Conservation (phyloP, 2,329 filamentous ascomycete species). For the Venturia asperata region DNA sequence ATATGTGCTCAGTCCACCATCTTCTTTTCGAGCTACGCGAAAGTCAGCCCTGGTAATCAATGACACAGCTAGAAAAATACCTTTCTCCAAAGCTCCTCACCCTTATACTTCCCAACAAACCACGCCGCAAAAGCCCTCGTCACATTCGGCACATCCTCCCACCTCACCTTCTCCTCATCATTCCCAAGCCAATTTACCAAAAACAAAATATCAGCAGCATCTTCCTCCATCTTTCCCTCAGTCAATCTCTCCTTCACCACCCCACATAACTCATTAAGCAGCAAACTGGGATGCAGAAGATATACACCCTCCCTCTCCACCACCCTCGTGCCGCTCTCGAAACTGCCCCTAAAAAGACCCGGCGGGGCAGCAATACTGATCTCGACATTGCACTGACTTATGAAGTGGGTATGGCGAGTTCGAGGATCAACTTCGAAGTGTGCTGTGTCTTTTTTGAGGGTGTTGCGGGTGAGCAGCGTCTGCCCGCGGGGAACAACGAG, state of each 20-base stretch:
- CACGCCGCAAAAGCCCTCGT: neutral
- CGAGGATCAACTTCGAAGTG: slow-evolving; percentile 2
- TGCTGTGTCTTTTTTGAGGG: neutral
- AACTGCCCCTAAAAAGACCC: neutral
- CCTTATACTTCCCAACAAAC: slow-evolving; percentile 2
- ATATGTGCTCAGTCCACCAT: neutral
- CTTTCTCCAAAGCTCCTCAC: slow-evolving; percentile 8
- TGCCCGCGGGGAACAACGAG: slow-evolving; percentile 5
- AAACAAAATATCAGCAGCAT: slow-evolving; percentile 9
- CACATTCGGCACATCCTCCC: slow-evolving; percentile 1
- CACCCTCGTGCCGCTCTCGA: neutral
- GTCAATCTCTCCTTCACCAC: slow-evolving; percentile 1
- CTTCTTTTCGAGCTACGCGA: neutral
- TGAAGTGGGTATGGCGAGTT: slow-evolving; percentile 8
- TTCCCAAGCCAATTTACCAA: slow-evolving; percentile 1
- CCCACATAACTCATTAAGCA: slow-evolving; percentile 3
- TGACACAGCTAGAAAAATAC: neutral
- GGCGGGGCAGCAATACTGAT: neutral
- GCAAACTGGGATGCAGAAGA: neutral
- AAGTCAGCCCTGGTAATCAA: neutral
- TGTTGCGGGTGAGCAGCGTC: neutral
- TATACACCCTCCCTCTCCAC: neutral
- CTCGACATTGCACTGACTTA: neutral
- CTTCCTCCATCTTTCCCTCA: neutral
- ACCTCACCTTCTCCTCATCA: neutral